Evolutionary conservation across 2,329 filamentous ascomycete species (phyloP).

Genomic region (Grosmannia clavigera): DNA sequence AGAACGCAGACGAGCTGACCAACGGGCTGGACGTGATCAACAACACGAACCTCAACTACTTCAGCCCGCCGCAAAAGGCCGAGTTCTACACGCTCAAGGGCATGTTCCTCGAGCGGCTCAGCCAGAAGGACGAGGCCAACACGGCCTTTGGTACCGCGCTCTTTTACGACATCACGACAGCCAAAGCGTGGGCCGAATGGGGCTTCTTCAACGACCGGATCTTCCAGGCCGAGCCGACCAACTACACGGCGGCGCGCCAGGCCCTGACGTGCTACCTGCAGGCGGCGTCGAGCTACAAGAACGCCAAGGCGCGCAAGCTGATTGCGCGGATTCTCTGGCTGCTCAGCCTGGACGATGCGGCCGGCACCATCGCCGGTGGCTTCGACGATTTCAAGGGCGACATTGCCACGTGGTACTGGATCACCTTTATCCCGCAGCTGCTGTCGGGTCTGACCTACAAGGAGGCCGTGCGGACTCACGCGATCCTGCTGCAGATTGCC

Average conservation of each 20-base stretch:
- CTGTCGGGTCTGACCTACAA: slow-evolving; percentile 84
- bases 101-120: slow-evolving; percentile 95
- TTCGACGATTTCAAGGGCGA: slow-evolving; percentile 98
- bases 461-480: slow-evolving; percentile 76
- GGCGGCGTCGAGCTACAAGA: slow-evolving; percentile 93
- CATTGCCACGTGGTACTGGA: slow-evolving; percentile 98
- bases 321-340: slow-evolving; percentile 91
- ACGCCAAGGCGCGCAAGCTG: slow-evolving; percentile 86
- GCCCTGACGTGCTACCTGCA: slow-evolving; percentile 94
- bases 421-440: slow-evolving; percentile 95
- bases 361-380: slow-evolving; percentile 68
- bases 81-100: slow-evolving; percentile 99
- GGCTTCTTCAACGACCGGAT: slow-evolving; percentile 94
- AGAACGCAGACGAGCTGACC: slow-evolving; percentile 83
- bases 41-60: slow-evolving; percentile 98
- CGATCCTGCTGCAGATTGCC: slow-evolving; percentile 82
- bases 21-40: slow-evolving; percentile 97
- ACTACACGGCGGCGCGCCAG: slow-evolving; percentile 75
- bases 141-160: slow-evolving; percentile 88
- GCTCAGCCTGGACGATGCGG: slow-evolving; percentile 81
- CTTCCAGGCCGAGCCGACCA: slow-evolving; percentile 80
- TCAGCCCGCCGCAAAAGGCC: slow-evolving; percentile 88
- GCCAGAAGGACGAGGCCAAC: slow-evolving; percentile 82
- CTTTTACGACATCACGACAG: slow-evolving; percentile 88
- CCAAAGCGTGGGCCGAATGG: slow-evolving; percentile 99